Evolutionary conservation across 495 filamentous ascomycete genomes (phyloP).

Genomic region (Bathelium albidoporum): DNA sequence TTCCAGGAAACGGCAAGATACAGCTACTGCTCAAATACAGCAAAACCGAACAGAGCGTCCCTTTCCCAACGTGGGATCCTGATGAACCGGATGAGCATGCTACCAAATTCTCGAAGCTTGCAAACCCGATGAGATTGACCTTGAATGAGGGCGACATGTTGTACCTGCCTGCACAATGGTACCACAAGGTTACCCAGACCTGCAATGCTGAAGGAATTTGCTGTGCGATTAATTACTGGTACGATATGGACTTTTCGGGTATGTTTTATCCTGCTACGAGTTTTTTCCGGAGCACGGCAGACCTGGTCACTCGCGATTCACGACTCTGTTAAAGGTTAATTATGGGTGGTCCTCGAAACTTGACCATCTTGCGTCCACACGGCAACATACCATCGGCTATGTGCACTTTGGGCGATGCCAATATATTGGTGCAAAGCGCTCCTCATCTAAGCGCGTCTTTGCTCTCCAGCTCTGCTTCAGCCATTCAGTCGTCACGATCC

Average conservation of each 20-base stretch:
- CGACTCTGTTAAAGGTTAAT: background rate
- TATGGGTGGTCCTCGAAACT: background rate
- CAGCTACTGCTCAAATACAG: slow-evolving; percentile 27
- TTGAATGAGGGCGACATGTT: slow-evolving; percentile 64
- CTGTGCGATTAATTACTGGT: slow-evolving; percentile 74
- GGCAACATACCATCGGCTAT: too few species aligned
- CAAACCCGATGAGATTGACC: slow-evolving; percentile 47
- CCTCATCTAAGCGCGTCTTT: slow-evolving; percentile 74
- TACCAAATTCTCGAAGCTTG: slow-evolving; percentile 46
- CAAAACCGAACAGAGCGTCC: slow-evolving; percentile 35
- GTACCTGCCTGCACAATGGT: slow-evolving; percentile 59
- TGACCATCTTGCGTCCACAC: background rate
- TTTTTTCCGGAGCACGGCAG: slow-evolving; percentile 13
- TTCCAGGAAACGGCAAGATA: slow-evolving; percentile 10
- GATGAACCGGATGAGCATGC: slow-evolving; percentile 39
- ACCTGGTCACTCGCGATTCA: background rate
- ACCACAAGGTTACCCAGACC: slow-evolving; percentile 62
- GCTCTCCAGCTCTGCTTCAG: slow-evolving; percentile 70
- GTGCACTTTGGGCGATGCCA: background rate
- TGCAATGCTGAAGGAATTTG: slow-evolving; percentile 54
- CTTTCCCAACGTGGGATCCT: slow-evolving; percentile 64
- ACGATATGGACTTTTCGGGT: slow-evolving; percentile 30
- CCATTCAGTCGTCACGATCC: slow-evolving; percentile 65
- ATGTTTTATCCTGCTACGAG: slow-evolving; percentile 17
- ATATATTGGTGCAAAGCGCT: slow-evolving; percentile 27